These are phyloP conservation scores for Pseudozyma hubeiensis DNA, from an alignment of 1,284 basidiomycete species.

Conservation along the genomic window DNA sequence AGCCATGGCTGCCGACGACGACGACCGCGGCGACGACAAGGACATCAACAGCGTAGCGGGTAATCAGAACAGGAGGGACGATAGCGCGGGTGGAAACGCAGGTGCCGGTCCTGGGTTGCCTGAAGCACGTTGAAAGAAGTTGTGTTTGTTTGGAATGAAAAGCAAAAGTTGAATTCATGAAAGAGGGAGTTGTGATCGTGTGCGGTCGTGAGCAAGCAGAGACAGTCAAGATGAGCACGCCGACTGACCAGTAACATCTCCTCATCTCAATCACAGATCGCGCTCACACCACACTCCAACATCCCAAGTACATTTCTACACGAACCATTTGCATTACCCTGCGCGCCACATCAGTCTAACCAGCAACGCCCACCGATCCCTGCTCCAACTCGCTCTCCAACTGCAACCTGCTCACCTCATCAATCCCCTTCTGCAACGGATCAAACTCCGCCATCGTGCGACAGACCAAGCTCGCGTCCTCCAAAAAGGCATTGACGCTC, in stretches of 20 bases:
- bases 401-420: conserved; percentile 37
- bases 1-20: conserved; percentile 56
- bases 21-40: conserved; percentile 54
- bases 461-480: conserved; percentile 53
- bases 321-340: no score
- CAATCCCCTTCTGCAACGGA: conserved; percentile 29
- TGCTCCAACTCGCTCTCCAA: conserved; percentile 53
- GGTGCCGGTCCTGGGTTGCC: conserved; percentile 13
- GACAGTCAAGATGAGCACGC: no score
- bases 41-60: conserved; percentile 41
- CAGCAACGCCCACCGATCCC: conserved; percentile 54
- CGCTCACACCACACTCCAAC: no score
- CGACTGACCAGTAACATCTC: no score
- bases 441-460: conserved; percentile 57
- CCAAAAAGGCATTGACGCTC: conserved; percentile 58
- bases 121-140: conserved; percentile 30
- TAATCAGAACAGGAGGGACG: conserved; percentile 18
- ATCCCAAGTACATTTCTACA: no score
- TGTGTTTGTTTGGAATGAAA: conserved; percentile 1
- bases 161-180: no score
- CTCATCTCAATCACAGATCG: no score
- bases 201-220: no score
- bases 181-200: no score
- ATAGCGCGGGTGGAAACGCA: conserved; percentile 5
- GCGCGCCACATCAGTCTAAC: conserved; percentile 9